Evolutionary conservation across 164 flowering plant genomes (phyloP).

Genomic region (Protea cynaroides): DNA sequence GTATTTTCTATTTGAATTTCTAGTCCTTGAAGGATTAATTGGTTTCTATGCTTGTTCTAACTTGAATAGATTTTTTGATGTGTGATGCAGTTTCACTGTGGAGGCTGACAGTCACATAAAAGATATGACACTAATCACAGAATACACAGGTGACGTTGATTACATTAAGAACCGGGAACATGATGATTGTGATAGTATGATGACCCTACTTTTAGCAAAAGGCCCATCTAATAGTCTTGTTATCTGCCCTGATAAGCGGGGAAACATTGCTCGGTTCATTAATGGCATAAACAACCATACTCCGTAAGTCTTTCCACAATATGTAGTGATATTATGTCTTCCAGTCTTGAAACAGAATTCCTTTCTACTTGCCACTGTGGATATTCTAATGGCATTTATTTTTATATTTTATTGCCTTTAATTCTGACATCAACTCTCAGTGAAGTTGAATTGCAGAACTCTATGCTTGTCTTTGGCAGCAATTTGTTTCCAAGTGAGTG

Average conservation of each 20-base stretch:
- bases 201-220: conserved; percentile 70
- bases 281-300: conserved; percentile 93
- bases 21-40: not conserved
- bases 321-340: too few species aligned
- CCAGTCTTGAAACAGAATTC: too few species aligned
- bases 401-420: too few species aligned
- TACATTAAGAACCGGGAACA: conserved; percentile 71
- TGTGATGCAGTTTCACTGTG: conserved; percentile 70
- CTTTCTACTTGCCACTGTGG: too few species aligned
- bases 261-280: conserved; percentile 89
- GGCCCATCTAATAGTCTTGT: conserved; percentile 66
- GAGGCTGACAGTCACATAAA: conserved; percentile 73
- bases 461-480: too few species aligned
- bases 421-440: too few species aligned
- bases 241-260: conserved; percentile 79
- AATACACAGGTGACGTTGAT: conserved; percentile 91
- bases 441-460: too few species aligned
- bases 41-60: not conserved
- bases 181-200: conserved; percentile 79
- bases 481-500: too few species aligned
- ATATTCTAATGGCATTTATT: too few species aligned
- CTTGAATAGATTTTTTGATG: not conserved
- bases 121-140: conserved; percentile 83
- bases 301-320: conserved; percentile 37
- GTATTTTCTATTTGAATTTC: conserved; percentile 25